Percentiles rank a stretch among this genome's conserved stretches.
Evolutionary conservation across 2,329 filamentous ascomycete genomes (phyloP).

Genomic region (Pseudogymnoascus sp.): DNA sequence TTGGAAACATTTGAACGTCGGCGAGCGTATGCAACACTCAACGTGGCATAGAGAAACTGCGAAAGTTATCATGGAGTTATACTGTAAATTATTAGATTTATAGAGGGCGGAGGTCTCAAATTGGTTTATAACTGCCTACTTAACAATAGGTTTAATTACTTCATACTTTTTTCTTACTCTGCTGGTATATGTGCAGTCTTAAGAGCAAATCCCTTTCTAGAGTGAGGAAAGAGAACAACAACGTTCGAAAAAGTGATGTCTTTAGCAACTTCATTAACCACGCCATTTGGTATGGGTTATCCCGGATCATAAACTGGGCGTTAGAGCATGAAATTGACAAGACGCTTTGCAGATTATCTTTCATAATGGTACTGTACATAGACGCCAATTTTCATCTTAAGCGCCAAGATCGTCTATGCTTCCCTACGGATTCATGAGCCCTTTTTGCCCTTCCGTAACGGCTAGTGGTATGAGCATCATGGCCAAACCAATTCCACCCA

Average conservation of each 20-base stretch:
- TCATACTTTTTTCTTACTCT: neutral
- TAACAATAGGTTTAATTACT: neutral
- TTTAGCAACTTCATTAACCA: neutral
- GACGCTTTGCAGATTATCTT: slow-evolving; percentile 1
- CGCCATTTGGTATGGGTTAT: neutral
- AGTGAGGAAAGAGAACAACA: neutral
- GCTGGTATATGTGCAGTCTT: neutral
- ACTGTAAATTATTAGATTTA: neutral
- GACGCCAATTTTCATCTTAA: slow-evolving; percentile 7
- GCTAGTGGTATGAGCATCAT: neutral
- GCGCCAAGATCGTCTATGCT: slow-evolving; percentile 9
- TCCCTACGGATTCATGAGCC: slow-evolving; percentile 8
- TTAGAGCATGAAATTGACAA: neutral
- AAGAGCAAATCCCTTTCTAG: neutral
- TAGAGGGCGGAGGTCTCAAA: neutral
- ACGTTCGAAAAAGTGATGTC: neutral
- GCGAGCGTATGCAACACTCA: slow-evolving; percentile 5
- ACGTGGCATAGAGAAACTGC: neutral
- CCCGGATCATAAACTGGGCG: neutral
- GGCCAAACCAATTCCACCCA: slow-evolving; percentile 5
- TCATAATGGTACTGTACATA: slow-evolving; percentile 9
- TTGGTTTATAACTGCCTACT: neutral
- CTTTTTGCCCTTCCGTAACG: neutral
- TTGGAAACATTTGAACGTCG: neutral
- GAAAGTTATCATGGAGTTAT: neutral